Percentiles rank a stretch among this genome's conserved stretches.
These are phyloP conservation scores for Zoysia matrella DNA, from an alignment of 202 grass and related monocot species.

Conservation along the genomic window DNA sequence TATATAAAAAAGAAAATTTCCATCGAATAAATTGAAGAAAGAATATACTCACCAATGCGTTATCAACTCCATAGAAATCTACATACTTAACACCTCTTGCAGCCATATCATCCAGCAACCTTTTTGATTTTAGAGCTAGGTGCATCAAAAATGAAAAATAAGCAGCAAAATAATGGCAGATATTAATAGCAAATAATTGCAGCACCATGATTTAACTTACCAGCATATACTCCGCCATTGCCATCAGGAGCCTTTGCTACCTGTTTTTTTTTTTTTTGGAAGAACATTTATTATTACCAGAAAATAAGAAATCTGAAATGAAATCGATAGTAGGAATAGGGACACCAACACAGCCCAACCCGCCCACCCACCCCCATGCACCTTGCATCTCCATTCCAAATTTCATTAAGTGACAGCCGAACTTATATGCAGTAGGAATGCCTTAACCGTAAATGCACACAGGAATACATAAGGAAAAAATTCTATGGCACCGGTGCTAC, in stretches of 20 bases:
- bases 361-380: no score
- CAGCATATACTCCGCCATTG: constrained; percentile 88
- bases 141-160: constrained; percentile 22
- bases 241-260: constrained; percentile 87
- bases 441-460: neutral
- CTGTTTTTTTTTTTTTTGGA: constrained; percentile 45
- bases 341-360: no score
- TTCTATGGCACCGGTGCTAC: no score
- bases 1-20: constrained; percentile 3
- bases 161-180: constrained; percentile 8
- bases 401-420: neutral
- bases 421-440: constrained; percentile 20
- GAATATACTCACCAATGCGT: constrained; percentile 63
- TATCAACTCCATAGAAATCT: constrained; percentile 95
- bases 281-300: constrained; percentile 12
- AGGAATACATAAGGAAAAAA: neutral
- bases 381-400: no score
- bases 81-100: constrained; percentile 78
- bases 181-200: constrained; percentile 16
- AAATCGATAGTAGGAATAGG: no score
- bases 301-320: constrained; percentile 12
- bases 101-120: constrained; percentile 87
- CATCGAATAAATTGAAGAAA: constrained; percentile 10
- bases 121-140: constrained; percentile 77
- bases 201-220: constrained; percentile 41